Evolutionary conservation across 2,329 filamentous ascomycete genomes (phyloP).

Genomic region (Trichophyton verrucosum): DNA sequence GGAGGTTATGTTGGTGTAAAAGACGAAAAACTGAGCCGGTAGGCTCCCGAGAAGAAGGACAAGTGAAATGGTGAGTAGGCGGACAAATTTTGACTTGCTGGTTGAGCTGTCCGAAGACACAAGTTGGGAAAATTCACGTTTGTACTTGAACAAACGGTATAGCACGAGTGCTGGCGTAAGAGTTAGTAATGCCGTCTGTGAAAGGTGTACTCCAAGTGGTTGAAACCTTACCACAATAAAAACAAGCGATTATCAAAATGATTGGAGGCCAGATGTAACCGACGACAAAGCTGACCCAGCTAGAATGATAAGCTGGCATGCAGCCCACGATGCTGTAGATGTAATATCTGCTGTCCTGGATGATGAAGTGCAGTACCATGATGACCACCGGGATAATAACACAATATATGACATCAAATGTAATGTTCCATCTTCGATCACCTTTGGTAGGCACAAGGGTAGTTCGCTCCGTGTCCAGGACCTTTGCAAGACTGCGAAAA

Average conservation of each 20-base stretch:
- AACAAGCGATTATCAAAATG: conserved; percentile 41
- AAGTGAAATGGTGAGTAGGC: conserved; percentile 39
- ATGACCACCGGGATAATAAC: conserved; percentile 43
- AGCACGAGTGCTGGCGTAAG: conserved; percentile 42
- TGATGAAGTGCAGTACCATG: conserved; percentile 46
- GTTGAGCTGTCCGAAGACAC: conserved; percentile 41
- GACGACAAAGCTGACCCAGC: conserved; percentile 46
- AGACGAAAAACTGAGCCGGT: conserved; percentile 41
- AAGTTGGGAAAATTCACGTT: conserved; percentile 45
- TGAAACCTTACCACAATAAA: conserved; percentile 45
- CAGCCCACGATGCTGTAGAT: conserved; percentile 50
- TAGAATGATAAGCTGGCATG: conserved; percentile 39
- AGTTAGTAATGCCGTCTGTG: conserved; percentile 5
- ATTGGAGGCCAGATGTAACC: conserved; percentile 45
- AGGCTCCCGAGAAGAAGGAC: conserved; percentile 44
- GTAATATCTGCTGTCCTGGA: conserved; percentile 48
- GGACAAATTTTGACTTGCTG: conserved; percentile 49
- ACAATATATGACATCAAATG: conserved; percentile 45
- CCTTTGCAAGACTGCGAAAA: conserved; percentile 46
- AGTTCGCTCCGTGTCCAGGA: conserved; percentile 48
- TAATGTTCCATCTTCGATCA: conserved; percentile 35
- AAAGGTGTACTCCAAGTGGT: not conserved
- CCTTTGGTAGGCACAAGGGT: conserved; percentile 39
- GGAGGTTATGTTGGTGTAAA: conserved; percentile 33
- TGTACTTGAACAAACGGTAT: conserved; percentile 49